These are phyloP conservation scores for Casuarina equisetifolia DNA, from an alignment of 306 rosid genomes.

Conservation along the genomic window DNA sequence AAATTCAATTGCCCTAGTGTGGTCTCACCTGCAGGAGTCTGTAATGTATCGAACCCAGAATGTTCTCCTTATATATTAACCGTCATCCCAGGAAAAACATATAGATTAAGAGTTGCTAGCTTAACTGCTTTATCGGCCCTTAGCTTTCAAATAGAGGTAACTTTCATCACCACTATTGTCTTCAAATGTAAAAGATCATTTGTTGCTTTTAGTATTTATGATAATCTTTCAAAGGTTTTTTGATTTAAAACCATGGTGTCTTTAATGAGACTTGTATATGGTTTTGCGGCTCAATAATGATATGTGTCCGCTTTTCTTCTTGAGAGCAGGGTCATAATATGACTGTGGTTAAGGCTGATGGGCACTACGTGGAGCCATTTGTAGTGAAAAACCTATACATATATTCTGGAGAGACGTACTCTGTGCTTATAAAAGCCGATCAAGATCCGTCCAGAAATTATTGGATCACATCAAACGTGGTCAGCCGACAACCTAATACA, in stretches of 20 bases:
- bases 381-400: constrained; percentile 64
- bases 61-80: constrained; percentile 58
- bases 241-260: neutral
- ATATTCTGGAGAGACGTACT: constrained; percentile 91
- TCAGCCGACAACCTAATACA: constrained; percentile 58
- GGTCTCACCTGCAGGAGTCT: constrained; percentile 36
- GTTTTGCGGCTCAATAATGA: neutral
- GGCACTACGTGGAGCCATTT: constrained; percentile 85
- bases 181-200: neutral
- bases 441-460: constrained; percentile 78
- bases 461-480: constrained; percentile 69
- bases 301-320: neutral
- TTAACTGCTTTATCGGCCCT: constrained; percentile 79
- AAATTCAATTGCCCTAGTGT: constrained; percentile 61
- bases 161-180: neutral
- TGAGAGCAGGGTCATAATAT: constrained; percentile 73
- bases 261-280: neutral
- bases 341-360: constrained; percentile 95
- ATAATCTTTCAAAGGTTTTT: neutral
- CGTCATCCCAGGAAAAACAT: constrained; percentile 63
- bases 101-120: constrained; percentile 67
- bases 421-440: constrained; percentile 68
- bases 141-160: constrained; percentile 80
- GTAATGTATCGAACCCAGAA: constrained; percentile 55
- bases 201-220: neutral